These are phyloP conservation scores for Solanum bulbocastanum DNA, from an alignment of 257 asterid species.

Conservation along the genomic window DNA sequence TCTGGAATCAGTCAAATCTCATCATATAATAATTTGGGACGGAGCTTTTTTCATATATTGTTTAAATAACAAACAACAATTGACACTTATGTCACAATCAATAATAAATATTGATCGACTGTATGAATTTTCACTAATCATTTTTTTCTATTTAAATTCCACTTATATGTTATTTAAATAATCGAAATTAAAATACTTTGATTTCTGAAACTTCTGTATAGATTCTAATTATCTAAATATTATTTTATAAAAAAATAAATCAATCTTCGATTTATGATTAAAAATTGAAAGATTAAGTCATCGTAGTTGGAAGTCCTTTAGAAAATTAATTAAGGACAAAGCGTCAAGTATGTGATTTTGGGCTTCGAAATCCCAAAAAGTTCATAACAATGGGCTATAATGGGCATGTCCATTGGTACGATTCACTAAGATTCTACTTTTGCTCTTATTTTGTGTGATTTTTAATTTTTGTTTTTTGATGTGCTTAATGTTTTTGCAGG, in stretches of 20 bases:
- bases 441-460: not conserved
- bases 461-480: not conserved
- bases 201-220: not conserved
- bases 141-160: not conserved
- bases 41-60: not conserved
- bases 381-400: not conserved
- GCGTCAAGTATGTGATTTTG: not conserved
- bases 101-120: not conserved
- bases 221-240: not conserved
- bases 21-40: not conserved
- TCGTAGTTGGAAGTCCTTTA: not conserved
- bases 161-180: not conserved
- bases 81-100: not conserved
- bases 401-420: not conserved
- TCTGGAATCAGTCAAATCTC: not conserved
- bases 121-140: not conserved
- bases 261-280: not conserved
- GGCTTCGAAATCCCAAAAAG: not conserved
- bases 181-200: not conserved
- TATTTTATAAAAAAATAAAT: not conserved
- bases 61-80: not conserved
- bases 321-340: not conserved
- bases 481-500: not conserved
- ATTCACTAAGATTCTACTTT: not conserved
- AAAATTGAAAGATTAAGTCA: not conserved